phyloP scores from a whole-genome alignment of 805 yeast species.

The Danielia oregonensis region DNA sequence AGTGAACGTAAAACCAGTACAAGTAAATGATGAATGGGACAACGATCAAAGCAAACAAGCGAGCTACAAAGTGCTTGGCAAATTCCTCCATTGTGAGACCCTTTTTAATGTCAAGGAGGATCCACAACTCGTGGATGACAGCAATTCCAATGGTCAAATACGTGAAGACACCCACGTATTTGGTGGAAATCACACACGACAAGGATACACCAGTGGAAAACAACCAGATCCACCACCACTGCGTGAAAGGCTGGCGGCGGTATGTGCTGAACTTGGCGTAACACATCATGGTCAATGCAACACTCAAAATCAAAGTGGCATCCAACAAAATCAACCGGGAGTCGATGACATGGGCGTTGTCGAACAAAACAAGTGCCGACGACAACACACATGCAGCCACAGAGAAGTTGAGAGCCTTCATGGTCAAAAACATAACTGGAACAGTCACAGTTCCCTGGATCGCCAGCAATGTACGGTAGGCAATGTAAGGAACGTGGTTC shows the following conservation, averaged over 20 bases:
- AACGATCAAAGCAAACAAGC: conserved; percentile 67
- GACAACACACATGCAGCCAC: conserved; percentile 78
- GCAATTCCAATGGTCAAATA: conserved; percentile 85
- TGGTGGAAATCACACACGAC: conserved; percentile 91
- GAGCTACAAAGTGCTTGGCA: conserved; percentile 67
- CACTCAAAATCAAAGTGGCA: conserved; percentile 79
- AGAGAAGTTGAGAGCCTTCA: conserved; percentile 80
- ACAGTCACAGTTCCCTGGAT: conserved; percentile 78
- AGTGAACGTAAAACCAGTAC: conserved; percentile 91
- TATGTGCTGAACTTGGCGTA: conserved; percentile 74
- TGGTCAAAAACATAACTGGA: conserved; percentile 77
- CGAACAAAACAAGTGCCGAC: conserved; percentile 71
- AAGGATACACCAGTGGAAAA: conserved; percentile 76
- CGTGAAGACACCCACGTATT: conserved; percentile 94
- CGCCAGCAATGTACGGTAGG: conserved; percentile 76
- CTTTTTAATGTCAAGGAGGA: conserved; percentile 64
- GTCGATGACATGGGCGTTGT: conserved; percentile 87
- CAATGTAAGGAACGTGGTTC: conserved; percentile 83
- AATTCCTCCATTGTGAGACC: conserved; percentile 60
- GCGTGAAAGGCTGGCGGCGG: conserved; percentile 62
- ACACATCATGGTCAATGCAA: conserved; percentile 74
- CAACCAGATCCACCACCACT: conserved; percentile 86
- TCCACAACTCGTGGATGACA: conserved; percentile 85
- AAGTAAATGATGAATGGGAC: conserved; percentile 80
- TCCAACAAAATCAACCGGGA: conserved; percentile 89